Evolutionary conservation across 208 protist genomes (phyloP), one percentile per base, ranked within the genome.

Genomic region (Leishmania mexicana): DNA sequence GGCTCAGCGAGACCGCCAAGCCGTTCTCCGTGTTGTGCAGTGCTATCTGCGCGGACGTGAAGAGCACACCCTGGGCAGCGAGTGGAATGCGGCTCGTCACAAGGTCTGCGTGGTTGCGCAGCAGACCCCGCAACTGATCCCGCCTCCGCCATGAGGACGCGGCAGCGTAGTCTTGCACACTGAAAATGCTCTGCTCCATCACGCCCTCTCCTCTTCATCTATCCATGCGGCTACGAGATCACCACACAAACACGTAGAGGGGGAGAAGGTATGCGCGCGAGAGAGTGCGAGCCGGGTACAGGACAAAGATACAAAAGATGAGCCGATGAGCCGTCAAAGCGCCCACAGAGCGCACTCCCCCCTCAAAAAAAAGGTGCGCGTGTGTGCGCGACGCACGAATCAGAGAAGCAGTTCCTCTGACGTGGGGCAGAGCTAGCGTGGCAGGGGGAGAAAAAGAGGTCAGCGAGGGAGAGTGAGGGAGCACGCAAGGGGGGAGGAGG

Each of bases 41-140:
- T 28, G 91, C 83, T 19, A 97, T 42, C 28, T 82, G 80, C 3
- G 93, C 88, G 8, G 93, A 89, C 19, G 80, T 80, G 75, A 96
- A 95, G n/a, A 94, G 72, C 2, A 83, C 92, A 1, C 88, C 90
- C 1, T 86, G 65, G 1, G 90, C 85, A 6, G 89, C 90, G 13
- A 94, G 85, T 28, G 86, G 76, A 21, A 65, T 64, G 78, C 87
- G 90, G 72, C 76, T 75, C 17, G 87, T 86, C 53, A 93, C 83
- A 11, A 97, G 71, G 71, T 94, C 92, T 24, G 87, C 47, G 86
- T 96, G 92, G 75, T 97, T 97, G 57, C 89, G 87, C 45, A 96
- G 67, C 17, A 96, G 87, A 19, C 93, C 94, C 53, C 93, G 89
- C 58, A 97, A 81, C 86, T 97, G 94, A 40, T 92, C 91, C 17